Evolutionary conservation across 768 basidiomycete species (phyloP).

Genomic region (Psilocybe cyanescens): DNA sequence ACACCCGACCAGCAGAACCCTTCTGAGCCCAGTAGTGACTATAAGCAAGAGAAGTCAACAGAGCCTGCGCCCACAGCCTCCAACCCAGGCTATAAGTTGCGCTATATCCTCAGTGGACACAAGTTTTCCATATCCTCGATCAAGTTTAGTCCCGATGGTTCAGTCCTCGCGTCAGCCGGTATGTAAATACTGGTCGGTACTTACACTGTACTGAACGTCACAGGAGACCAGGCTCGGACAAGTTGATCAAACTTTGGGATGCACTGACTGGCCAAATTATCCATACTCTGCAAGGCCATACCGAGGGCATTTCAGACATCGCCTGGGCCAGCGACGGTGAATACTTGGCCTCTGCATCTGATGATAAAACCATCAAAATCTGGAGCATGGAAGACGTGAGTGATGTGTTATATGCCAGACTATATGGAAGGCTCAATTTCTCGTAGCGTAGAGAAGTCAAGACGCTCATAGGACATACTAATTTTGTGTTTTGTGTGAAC

Average conservation of each 20-base stretch:
- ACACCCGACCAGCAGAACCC: neutral
- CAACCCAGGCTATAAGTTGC: slow-evolving; percentile 58
- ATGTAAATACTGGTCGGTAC: slow-evolving; percentile 30
- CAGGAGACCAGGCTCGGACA: slow-evolving; percentile 78
- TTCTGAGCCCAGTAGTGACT: neutral
- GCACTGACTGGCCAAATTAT: slow-evolving; percentile 71
- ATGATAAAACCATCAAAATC: slow-evolving; percentile 87
- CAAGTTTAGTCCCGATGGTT: slow-evolving; percentile 89
- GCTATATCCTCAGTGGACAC: slow-evolving; percentile 80
- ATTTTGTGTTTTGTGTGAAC: slow-evolving; percentile 92
- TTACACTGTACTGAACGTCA: slow-evolving; percentile 22
- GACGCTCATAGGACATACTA: slow-evolving; percentile 83
- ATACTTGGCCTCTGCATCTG: slow-evolving; percentile 89
- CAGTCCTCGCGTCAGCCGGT: slow-evolving; percentile 85
- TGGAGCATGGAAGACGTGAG: slow-evolving; percentile 77
- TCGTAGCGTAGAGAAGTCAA: slow-evolving; percentile 62
- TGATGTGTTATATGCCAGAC: neutral
- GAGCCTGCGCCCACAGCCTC: slow-evolving; percentile 9
- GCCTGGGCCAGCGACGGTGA: slow-evolving; percentile 87
- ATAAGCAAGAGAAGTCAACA: neutral
- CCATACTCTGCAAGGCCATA: slow-evolving; percentile 74
- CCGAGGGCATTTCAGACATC: slow-evolving; percentile 86
- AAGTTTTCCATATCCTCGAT: slow-evolving; percentile 80
- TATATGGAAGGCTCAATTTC: slow-evolving; percentile 16
- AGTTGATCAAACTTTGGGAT: slow-evolving; percentile 82